Evolutionary conservation across 2,329 filamentous ascomycete species (phyloP).

Genomic region (Grosmannia penicillata): DNA sequence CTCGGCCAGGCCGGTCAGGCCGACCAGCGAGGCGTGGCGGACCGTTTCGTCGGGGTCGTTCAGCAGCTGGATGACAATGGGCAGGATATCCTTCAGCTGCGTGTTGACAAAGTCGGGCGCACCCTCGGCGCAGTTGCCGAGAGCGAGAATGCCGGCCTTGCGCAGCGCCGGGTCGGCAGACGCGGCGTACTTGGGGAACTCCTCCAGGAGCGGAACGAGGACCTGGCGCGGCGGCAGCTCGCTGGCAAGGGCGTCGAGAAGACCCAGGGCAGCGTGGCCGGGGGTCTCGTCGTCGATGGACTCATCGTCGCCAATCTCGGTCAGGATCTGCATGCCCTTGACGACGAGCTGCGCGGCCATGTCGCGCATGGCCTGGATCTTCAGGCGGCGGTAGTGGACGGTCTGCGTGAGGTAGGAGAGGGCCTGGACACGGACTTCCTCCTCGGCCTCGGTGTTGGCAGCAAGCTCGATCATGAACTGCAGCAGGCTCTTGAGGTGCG

Average conservation of each 20-base stretch:
- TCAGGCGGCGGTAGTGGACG: constrained; percentile 84
- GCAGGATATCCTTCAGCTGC: constrained; percentile 75
- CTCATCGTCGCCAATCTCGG: constrained; percentile 67
- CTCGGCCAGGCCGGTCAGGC: constrained; percentile 79
- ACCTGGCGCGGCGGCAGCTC: constrained; percentile 88
- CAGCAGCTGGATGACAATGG: constrained; percentile 68
- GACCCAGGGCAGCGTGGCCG: constrained; percentile 66
- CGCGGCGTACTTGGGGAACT: constrained; percentile 68
- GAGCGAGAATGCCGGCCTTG: constrained; percentile 77
- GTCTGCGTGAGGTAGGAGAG: constrained; percentile 88
- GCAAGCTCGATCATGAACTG: constrained; percentile 88
- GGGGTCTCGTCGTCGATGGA: constrained; percentile 80
- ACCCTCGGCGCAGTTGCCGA: constrained; percentile 91
- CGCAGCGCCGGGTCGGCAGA: constrained; percentile 63
- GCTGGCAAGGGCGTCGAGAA: constrained; percentile 79
- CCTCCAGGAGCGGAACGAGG: constrained; percentile 78
- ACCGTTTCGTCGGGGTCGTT: constrained; percentile 74
- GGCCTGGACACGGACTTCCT: constrained; percentile 79
- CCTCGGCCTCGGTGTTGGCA: constrained; percentile 59
- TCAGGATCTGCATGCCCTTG: constrained; percentile 77
- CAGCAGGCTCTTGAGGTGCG: constrained; percentile 79
- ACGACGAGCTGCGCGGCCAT: constrained; percentile 77
- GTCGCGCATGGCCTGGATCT: constrained; percentile 75
- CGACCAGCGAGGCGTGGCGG: constrained; percentile 72
- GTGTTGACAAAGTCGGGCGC: constrained; percentile 95